Conservation (phyloP, 345 rosid species). For the Melaleuca alternifolia region DNA sequence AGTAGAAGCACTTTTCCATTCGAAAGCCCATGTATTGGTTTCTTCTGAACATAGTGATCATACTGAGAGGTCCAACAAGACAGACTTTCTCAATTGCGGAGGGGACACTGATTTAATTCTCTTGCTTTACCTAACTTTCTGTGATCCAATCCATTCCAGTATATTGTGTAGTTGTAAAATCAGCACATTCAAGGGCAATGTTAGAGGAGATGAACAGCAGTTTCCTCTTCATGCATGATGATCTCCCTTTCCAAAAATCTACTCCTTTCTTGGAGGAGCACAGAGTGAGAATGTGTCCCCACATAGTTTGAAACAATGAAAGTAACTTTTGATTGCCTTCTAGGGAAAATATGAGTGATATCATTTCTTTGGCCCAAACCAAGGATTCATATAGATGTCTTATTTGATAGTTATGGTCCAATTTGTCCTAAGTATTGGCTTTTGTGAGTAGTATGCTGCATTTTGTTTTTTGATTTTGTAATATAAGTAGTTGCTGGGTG, state of each 20-base stretch:
- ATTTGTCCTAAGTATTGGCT: not conserved
- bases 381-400: not conserved
- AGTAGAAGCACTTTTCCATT: not conserved
- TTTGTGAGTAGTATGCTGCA: not conserved
- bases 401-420: not conserved
- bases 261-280: not conserved
- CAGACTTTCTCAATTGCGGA: not conserved
- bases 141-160: not conserved
- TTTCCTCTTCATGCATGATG: not conserved
- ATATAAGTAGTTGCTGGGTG: not conserved
- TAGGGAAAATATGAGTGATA: not conserved
- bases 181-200: not conserved
- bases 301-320: not conserved
- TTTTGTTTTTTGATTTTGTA: not conserved
- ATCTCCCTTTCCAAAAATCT: not conserved
- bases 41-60: not conserved
- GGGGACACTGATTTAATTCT: not conserved
- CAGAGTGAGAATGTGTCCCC: not conserved
- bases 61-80: not conserved
- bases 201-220: not conserved
- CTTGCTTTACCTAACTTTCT: not conserved
- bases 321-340: not conserved
- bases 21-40: not conserved
- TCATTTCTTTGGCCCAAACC: not conserved
- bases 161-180: not conserved